phyloP scores from a whole-genome alignment of 2,329 filamentous ascomycete species.

The Thermothelomyces thermophilus region DNA sequence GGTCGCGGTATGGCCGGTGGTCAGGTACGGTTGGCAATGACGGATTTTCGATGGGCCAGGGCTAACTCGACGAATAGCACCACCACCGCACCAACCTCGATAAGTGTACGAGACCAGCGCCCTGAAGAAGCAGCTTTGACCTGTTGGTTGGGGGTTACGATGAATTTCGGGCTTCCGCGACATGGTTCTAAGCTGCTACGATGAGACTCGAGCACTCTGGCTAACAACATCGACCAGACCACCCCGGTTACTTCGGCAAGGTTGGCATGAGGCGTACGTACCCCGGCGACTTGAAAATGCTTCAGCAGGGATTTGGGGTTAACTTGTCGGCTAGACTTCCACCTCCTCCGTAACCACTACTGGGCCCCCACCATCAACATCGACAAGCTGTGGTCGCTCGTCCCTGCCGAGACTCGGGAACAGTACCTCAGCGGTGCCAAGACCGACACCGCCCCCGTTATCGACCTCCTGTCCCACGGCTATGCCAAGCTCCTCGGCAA shows the following conservation, averaged over 20 bases:
- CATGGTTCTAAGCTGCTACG: conserved; percentile 30
- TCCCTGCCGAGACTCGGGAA: conserved; percentile 87
- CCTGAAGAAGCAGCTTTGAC: conserved; percentile 7
- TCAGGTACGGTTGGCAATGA: conserved; percentile 42
- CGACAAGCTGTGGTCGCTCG: conserved; percentile 88
- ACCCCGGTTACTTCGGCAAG: conserved; percentile 99
- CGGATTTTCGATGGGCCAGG: conserved; percentile 10
- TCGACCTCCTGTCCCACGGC: conserved; percentile 94
- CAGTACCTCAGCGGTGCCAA: conserved; percentile 76
- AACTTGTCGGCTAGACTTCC: conserved; percentile 58
- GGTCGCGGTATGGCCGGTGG: conserved; percentile 91
- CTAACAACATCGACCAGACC: conserved; percentile 53
- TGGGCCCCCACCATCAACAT: conserved; percentile 99
- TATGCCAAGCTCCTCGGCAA: conserved; percentile 99
- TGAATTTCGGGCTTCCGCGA: conserved; percentile 1
- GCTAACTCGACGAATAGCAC: conserved; percentile 46
- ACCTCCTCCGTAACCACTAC: conserved; percentile 91
- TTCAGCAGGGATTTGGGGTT: conserved; percentile 5
- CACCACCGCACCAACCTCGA: conserved; percentile 83
- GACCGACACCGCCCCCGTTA: conserved; percentile 89
- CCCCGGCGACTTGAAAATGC: neutral
- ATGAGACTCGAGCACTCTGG: conserved; percentile 64
- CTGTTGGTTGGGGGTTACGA: conserved; percentile 1
- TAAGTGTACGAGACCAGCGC: conserved; percentile 60
- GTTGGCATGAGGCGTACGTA: conserved; percentile 65